Evolutionary conservation across 1,284 basidiomycete genomes (phyloP).

Genomic region (Trichosporon sp.): DNA sequence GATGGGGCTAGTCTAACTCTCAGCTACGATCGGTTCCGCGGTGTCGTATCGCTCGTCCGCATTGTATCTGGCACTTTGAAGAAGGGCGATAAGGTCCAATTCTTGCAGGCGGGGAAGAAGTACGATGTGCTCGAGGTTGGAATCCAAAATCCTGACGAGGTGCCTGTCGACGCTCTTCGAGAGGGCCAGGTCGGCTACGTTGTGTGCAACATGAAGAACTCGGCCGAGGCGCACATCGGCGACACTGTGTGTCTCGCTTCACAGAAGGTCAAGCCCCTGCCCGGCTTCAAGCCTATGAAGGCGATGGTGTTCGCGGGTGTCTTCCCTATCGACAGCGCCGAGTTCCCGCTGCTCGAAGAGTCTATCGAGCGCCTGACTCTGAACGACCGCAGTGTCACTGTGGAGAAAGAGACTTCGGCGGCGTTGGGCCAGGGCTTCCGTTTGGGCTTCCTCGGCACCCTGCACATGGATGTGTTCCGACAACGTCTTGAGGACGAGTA

Average conservation of each 20-base stretch:
- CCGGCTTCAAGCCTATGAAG: slow-evolving; percentile 87
- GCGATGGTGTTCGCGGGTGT: slow-evolving; percentile 97
- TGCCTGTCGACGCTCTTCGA: slow-evolving; percentile 61
- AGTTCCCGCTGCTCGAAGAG: slow-evolving; percentile 92
- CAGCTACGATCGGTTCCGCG: slow-evolving; percentile 93
- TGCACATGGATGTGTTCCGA: slow-evolving; percentile 87
- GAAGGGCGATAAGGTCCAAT: slow-evolving; percentile 83
- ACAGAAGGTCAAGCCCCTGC: slow-evolving; percentile 72
- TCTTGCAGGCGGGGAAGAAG: slow-evolving; percentile 77
- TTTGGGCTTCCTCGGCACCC: slow-evolving; percentile 87
- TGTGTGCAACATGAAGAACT: slow-evolving; percentile 96
- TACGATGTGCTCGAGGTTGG: slow-evolving; percentile 92
- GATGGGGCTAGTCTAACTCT: background rate
- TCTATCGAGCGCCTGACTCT: slow-evolving; percentile 66
- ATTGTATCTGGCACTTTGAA: slow-evolving; percentile 57
- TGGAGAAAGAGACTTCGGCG: slow-evolving; percentile 86
- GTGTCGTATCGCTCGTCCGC: slow-evolving; percentile 87
- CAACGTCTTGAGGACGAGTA: slow-evolving; percentile 97
- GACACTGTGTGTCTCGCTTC: slow-evolving; percentile 82
- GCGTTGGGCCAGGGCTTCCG: slow-evolving; percentile 94
- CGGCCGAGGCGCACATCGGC: slow-evolving; percentile 67
- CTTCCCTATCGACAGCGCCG: slow-evolving; percentile 84
- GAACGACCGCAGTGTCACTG: slow-evolving; percentile 58
- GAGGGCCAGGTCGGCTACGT: slow-evolving; percentile 89
- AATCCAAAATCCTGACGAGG: slow-evolving; percentile 85